Evolutionary conservation across 2,329 filamentous ascomycete genomes (phyloP), one percentile per base, ranked within the genome.

Genomic region (Colletotrichum sp.): DNA sequence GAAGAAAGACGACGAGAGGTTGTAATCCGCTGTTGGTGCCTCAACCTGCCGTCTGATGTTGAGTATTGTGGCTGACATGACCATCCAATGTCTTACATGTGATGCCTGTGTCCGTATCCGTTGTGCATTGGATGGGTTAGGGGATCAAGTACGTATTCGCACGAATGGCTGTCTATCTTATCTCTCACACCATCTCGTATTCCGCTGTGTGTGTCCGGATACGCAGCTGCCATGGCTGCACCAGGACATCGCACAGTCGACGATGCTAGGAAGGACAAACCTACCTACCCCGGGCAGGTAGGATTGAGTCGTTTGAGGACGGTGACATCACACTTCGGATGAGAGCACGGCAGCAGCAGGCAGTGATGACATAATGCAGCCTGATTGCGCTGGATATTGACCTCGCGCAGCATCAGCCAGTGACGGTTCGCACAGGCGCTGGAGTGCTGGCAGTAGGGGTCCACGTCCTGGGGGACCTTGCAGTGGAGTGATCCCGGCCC

Each of bases 291-390:
- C 6, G 44, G 44, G 36, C 36, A 52, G 11, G 28, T 28, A 27
- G 39, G 63, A 66, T 39, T 64, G 32, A 39, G 15, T 39, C 32
- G 61, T 65, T 65, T 28, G 63, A 52, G 28, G 39, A 52, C 22
- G 28, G 63, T 66, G 63, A 66, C 63, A 32, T 66, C 63, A 66
- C 63, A 66, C 63, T 28, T 66, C 25, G 34, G 71, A 57, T 36
- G 55, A 28, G 34, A 32, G 59, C 39, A 64, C 27, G n/a, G 57
- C 68, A 69, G 55, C 57, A 34, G 39, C 30, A 32, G 8, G n/a
- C 61, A 39, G n/a, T 48, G 70, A 71, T 74, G 68, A 66, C 72
- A 71, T 74, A 52, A 74, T 36, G 48, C 48, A 39, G 39, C 59
- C 15, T 19, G 25, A 27, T n/a, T 27, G 25, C 32, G 13, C 7